These are phyloP conservation scores for Triticum timopheevii DNA, from an alignment of 176 grass and related monocot genomes.

Conservation along the genomic window DNA sequence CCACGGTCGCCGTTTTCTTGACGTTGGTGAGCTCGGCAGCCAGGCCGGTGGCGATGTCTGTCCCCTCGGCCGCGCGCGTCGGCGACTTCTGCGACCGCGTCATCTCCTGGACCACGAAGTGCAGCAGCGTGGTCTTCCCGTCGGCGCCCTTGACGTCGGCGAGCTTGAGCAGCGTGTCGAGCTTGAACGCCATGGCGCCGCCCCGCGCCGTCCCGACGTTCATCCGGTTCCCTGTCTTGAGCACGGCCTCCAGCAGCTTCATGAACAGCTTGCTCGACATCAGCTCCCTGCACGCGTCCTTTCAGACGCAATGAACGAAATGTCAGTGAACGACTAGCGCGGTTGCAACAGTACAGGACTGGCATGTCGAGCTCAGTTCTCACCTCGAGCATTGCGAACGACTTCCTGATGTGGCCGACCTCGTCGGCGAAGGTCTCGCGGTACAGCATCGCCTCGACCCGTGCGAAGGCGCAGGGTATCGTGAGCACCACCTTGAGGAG, in stretches of 20 bases:
- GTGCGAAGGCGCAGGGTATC: slow-evolving; percentile 75
- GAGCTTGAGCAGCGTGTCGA: slow-evolving; percentile 90
- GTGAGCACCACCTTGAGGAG: slow-evolving; percentile 58
- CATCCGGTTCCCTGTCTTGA: slow-evolving; percentile 98
- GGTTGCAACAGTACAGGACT: not conserved
- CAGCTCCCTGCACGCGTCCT: slow-evolving; percentile 90
- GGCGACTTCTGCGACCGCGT: slow-evolving; percentile 45
- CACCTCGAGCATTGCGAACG: slow-evolving; percentile 83
- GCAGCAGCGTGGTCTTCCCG: slow-evolving; percentile 90
- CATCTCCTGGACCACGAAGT: slow-evolving; percentile 95
- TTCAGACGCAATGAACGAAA: not conserved
- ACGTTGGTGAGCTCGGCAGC: slow-evolving; percentile 78
- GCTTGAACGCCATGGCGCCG: slow-evolving; percentile 91
- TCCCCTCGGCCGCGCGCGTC: slow-evolving; percentile 20
- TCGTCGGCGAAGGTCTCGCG: slow-evolving; percentile 87
- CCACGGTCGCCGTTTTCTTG: slow-evolving; percentile 71
- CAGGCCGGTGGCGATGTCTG: slow-evolving; percentile 68
- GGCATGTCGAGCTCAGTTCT: not conserved
- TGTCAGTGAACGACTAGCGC: not conserved
- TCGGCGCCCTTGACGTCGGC: slow-evolving; percentile 93
- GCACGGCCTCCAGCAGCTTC: slow-evolving; percentile 94
- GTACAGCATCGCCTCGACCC: slow-evolving; percentile 82
- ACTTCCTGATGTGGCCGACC: slow-evolving; percentile 67
- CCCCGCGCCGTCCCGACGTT: slow-evolving; percentile 85
- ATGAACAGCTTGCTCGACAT: slow-evolving; percentile 93